A percentile compares a stretch with the other conserved stretches of the same genome.
phyloP scores from a whole-genome alignment of 768 basidiomycete species.

The Boletus sp. region DNA sequence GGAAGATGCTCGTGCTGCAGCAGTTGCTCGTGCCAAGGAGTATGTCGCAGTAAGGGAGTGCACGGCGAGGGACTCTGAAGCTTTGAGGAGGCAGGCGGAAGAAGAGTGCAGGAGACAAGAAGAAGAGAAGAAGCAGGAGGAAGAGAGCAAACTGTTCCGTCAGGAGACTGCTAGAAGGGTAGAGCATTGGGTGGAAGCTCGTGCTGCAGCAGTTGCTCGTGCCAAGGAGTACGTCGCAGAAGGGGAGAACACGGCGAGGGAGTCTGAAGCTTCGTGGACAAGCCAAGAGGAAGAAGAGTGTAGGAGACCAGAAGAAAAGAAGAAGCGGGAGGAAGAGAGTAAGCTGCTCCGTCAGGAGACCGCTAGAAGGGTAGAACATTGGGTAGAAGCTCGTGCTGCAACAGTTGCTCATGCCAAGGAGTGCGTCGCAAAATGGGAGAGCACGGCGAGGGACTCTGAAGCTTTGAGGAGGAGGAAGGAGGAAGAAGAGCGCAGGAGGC shows the following conservation, averaged over 20 bases:
- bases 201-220: no score
- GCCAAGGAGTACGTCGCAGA: background rate
- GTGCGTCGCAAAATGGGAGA: background rate
- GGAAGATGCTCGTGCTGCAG: background rate
- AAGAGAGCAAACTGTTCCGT: no score
- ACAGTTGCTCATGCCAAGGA: background rate
- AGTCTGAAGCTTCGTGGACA: slow-evolving; percentile 4
- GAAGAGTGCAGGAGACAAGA: background rate
- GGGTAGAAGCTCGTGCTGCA: no score
- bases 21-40: background rate
- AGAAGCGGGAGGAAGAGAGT: no score
- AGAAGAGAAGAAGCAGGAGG: no score
- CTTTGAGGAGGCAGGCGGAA: no score
- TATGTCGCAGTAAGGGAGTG: background rate
- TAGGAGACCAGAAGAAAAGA: background rate
- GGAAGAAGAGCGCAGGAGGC: no score
- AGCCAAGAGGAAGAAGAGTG: slow-evolving; percentile 1
- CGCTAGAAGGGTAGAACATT: background rate
- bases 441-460: no score
- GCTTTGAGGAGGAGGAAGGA: no score
- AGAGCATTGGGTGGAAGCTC: no score
- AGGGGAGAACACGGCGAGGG: background rate
- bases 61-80: no score
- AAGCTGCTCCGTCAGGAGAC: background rate
- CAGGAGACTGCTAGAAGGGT: background rate